Evolutionary conservation across 2,329 filamentous ascomycete genomes (phyloP).

Genomic region (Cladosporium austrohemisphaericum): DNA sequence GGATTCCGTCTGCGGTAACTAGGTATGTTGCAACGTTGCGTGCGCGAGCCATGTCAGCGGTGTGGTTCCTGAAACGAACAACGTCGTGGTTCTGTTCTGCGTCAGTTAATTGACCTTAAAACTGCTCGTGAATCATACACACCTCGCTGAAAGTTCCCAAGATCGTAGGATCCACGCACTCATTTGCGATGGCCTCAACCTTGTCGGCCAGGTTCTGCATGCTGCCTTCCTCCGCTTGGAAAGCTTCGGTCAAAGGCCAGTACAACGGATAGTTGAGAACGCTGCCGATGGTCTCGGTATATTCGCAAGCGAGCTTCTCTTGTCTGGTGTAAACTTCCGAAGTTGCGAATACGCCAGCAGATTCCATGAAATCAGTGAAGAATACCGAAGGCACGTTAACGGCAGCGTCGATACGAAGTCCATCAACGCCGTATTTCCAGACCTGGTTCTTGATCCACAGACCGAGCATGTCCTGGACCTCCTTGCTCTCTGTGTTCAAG

Average conservation of each 20-base stretch:
- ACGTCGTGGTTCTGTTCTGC: constrained; percentile 20
- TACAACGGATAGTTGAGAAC: constrained; percentile 35
- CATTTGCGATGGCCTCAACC: not conserved
- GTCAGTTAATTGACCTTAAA: not conserved
- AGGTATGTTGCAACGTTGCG: constrained; percentile 19
- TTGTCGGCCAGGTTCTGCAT: constrained; percentile 8
- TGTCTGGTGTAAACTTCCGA: constrained; percentile 30
- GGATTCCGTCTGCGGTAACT: constrained; percentile 21
- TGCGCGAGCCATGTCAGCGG: constrained; percentile 17
- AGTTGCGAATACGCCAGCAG: constrained; percentile 29
- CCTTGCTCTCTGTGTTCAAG: constrained; percentile 39
- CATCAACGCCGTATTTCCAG: constrained; percentile 37
- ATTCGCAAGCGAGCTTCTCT: constrained; percentile 25
- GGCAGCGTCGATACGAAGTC: constrained; percentile 33
- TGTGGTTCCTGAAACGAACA: constrained; percentile 18
- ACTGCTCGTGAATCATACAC: not conserved
- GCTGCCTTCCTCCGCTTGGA: constrained; percentile 28
- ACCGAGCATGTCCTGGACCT: constrained; percentile 35
- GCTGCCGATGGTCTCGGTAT: constrained; percentile 28
- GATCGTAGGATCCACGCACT: constrained; percentile 16
- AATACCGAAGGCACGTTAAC: constrained; percentile 32
- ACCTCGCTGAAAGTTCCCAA: constrained; percentile 21
- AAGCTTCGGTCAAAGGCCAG: constrained; percentile 35
- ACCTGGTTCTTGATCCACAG: constrained; percentile 38
- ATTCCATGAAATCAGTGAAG: constrained; percentile 26